Evolutionary conservation across 345 rosid species (phyloP).

Genomic region (Clausena lansium): DNA sequence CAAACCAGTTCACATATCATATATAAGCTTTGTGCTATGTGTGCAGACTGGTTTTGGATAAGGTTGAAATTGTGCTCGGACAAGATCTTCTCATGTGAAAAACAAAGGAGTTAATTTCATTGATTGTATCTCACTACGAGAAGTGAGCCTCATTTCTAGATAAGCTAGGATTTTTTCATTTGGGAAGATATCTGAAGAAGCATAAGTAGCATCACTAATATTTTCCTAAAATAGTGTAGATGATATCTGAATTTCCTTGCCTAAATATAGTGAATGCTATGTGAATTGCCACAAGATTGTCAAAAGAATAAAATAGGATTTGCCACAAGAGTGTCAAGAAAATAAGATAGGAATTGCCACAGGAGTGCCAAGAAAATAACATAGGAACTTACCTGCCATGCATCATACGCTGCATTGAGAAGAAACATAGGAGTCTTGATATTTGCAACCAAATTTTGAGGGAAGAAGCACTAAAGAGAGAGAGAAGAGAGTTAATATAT

Average conservation of each 20-base stretch:
- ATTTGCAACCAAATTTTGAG: conserved; percentile 63
- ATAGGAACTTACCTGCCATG: conserved; percentile 67
- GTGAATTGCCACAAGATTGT: conserved; percentile 28
- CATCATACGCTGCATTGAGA: conserved; percentile 81
- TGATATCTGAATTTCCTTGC: conserved; percentile 10
- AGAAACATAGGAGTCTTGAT: conserved; percentile 76
- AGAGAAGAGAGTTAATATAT: conserved; percentile 11
- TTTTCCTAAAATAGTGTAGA: neutral
- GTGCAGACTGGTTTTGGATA: neutral
- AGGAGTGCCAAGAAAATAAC: neutral
- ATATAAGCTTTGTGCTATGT: neutral
- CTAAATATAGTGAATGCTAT: neutral
- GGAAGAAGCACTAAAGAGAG: conserved; percentile 72
- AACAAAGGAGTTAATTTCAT: neutral
- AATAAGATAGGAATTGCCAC: conserved; percentile 23
- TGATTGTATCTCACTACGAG: neutral
- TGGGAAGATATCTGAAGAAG: neutral
- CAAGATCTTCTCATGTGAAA: neutral
- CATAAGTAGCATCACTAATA: conserved; percentile 6
- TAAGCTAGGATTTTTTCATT: neutral
- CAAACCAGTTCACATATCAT: neutral
- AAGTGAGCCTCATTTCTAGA: neutral
- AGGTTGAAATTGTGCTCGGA: neutral
- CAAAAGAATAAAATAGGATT: conserved; percentile 4
- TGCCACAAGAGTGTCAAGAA: conserved; percentile 19